These are phyloP conservation scores for Zelopaecilomyces penicillatus DNA, from an alignment of 2,329 filamentous ascomycete species.

Conservation along the genomic window DNA sequence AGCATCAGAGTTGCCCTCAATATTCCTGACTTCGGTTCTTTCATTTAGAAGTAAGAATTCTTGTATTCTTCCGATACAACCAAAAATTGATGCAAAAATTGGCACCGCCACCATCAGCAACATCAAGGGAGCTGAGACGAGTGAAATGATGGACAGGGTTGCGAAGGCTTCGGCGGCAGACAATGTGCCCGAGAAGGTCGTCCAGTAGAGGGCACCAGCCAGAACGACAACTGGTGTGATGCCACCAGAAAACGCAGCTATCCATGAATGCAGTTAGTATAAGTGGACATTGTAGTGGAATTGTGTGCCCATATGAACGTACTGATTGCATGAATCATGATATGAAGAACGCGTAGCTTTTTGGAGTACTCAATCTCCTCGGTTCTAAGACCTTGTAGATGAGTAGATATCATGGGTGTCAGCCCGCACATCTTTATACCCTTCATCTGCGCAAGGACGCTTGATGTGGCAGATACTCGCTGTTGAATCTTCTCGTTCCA, in stretches of 20 bases:
- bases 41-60: conserved; percentile 8
- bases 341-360: conserved; percentile 3
- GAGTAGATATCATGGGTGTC: conserved; percentile 3
- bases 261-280: neutral
- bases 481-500: conserved; percentile 24
- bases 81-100: conserved; percentile 2
- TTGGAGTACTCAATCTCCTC: conserved; percentile 11
- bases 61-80: conserved; percentile 11
- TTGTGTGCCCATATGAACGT: neutral
- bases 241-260: neutral
- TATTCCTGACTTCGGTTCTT: neutral
- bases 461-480: conserved; percentile 21
- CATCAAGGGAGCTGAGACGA: conserved; percentile 7
- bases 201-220: conserved; percentile 10
- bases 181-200: conserved; percentile 2
- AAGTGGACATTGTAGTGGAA: neutral
- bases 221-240: conserved; percentile 11
- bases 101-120: conserved; percentile 5
- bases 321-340: conserved; percentile 7
- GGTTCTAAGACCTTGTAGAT: conserved; percentile 9
- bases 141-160: conserved; percentile 9
- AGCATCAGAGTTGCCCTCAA: no score
- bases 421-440: conserved; percentile 29
- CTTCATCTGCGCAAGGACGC: conserved; percentile 25
- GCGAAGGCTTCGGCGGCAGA: conserved; percentile 7